Conservation (phyloP, 192 early-diverging fungal species). For the Backusella circina region DNA sequence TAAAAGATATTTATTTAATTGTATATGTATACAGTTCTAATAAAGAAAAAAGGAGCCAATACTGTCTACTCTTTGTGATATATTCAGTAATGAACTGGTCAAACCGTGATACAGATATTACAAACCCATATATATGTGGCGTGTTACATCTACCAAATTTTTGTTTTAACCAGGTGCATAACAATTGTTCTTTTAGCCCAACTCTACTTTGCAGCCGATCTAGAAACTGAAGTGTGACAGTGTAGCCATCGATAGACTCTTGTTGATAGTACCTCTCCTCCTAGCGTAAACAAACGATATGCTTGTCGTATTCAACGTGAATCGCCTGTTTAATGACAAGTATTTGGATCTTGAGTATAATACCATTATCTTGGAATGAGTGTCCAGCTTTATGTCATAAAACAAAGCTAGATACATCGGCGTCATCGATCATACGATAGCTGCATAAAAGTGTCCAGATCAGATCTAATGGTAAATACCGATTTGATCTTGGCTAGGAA, state of each 20-base stretch:
- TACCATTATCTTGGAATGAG: background rate
- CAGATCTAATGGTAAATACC: slow-evolving; percentile 3
- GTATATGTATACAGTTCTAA: background rate
- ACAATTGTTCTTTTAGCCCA: background rate
- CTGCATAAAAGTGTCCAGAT: slow-evolving; percentile 23
- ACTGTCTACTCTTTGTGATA: background rate
- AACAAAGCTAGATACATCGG: slow-evolving; percentile 11
- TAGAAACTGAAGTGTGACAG: background rate
- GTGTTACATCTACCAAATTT: background rate
- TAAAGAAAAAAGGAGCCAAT: background rate
- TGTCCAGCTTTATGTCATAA: slow-evolving; percentile 7
- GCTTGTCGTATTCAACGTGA: background rate
- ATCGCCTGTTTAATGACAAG: background rate
- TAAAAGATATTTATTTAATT: background rate
- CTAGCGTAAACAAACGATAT: background rate
- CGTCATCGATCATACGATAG: slow-evolving; percentile 18
- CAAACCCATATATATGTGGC: background rate
- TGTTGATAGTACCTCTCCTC: background rate
- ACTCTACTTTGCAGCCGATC: background rate
- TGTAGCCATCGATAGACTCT: background rate
- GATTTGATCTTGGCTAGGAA: background rate
- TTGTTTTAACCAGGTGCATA: background rate
- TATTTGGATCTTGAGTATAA: background rate
- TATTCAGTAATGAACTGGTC: background rate
- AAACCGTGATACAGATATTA: background rate